These are phyloP conservation scores for Beta macrorhiza DNA, from an alignment of 179 eudicot species.

Conservation along the genomic window DNA sequence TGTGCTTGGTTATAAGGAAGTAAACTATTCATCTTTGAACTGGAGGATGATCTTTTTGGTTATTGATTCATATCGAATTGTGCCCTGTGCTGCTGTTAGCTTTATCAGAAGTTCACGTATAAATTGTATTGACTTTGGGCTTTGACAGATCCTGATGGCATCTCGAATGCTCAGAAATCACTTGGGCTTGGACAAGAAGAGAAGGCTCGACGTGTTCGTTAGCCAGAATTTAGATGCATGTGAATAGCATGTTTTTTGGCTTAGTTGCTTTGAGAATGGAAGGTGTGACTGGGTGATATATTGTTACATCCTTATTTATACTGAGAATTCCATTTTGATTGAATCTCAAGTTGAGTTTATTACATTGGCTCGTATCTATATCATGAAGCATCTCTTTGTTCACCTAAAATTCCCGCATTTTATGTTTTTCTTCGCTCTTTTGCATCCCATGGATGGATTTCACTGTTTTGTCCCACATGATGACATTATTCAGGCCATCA, in stretches of 20 bases:
- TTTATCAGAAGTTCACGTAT: too few species aligned
- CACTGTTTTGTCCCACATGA: neutral
- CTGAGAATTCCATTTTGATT: slow-evolving; percentile 9
- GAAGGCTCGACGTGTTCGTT: slow-evolving; percentile 72
- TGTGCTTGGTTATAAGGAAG: too few species aligned
- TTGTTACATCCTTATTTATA: slow-evolving; percentile 9
- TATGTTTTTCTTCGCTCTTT: neutral
- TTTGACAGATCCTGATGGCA: slow-evolving; percentile 86
- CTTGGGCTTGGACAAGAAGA: slow-evolving; percentile 93
- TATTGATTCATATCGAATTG: too few species aligned
- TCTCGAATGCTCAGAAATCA: slow-evolving; percentile 83
- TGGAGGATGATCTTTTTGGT: neutral
- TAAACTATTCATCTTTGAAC: neutral
- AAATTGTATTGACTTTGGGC: neutral
- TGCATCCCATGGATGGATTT: neutral
- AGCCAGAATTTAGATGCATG: slow-evolving; percentile 5
- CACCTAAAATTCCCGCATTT: neutral
- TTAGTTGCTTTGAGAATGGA: neutral
- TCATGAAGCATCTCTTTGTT: neutral
- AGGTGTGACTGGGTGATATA: neutral
- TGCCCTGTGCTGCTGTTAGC: neutral
- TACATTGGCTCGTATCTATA: neutral
- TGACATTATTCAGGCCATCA: too few species aligned
- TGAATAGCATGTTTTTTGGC: neutral
- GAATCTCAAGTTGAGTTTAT: neutral